These are phyloP conservation scores for Pichia sp. DNA, from an alignment of 1,139 yeast species.

Conservation along the genomic window DNA sequence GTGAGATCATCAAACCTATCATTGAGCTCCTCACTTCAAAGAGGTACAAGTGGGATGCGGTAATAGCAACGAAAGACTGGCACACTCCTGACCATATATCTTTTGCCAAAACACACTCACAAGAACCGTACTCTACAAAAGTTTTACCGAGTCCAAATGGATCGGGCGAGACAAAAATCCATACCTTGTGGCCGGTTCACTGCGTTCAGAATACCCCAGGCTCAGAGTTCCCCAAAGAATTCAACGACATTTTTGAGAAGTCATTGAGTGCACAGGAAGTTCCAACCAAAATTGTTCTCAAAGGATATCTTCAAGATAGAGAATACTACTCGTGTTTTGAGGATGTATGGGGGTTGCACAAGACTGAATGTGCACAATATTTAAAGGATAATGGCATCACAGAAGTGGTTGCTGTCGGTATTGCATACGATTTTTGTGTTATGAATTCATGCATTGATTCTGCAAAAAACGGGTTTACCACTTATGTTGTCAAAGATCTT, in stretches of 20 bases:
- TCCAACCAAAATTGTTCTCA: constrained; percentile 48
- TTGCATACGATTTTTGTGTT: constrained; percentile 87
- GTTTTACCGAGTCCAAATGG: constrained; percentile 52
- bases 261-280: constrained; percentile 29
- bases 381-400: constrained; percentile 46
- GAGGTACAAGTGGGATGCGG: constrained; percentile 51
- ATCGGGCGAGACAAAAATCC: constrained; percentile 35
- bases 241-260: constrained; percentile 32
- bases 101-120: constrained; percentile 59
- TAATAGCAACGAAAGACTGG: constrained; percentile 84
- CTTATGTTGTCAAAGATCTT: constrained; percentile 56
- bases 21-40: constrained; percentile 38
- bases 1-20: constrained; percentile 52
- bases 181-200: constrained; percentile 85
- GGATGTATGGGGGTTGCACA: constrained; percentile 71
- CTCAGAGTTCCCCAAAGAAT: constrained; percentile 53
- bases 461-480: constrained; percentile 54
- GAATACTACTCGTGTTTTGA: constrained; percentile 89
- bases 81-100: constrained; percentile 77
- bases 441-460: constrained; percentile 70
- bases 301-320: constrained; percentile 67
- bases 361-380: constrained; percentile 57
- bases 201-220: constrained; percentile 74
- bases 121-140: constrained; percentile 49
- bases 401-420: constrained; percentile 70